Evolutionary conservation across 257 asterid genomes (phyloP), one percentile per base, ranked within the genome.

Genomic region (Nicotiana attenuata): DNA sequence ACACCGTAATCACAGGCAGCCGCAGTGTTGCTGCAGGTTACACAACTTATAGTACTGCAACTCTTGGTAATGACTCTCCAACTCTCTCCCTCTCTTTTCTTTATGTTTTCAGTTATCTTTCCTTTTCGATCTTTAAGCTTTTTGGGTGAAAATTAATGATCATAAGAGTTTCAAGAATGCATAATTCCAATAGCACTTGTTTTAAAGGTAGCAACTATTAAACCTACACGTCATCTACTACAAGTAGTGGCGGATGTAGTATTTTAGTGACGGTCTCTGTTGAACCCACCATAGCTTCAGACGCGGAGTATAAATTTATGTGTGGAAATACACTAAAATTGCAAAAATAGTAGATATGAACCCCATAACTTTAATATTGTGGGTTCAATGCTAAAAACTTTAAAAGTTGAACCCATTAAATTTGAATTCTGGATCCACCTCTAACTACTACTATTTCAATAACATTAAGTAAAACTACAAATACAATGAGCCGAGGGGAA

Each of bases 21-120:
- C 91, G 94, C 59, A 94, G 97, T 76, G 92, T 84, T 52, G 69
- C 91, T 10, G 85, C 76, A 2, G 97, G 97, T 9, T 94, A 77
- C 87, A 93, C 96, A 0, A 94, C 98, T 2, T 94, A 90, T 79
- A 90, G 97, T 84, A 84, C 90, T 63, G 97, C 98, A 22, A 93
- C 98, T 41, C 85, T 93, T 64, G 98, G 98, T 93, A 83, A 82
- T 91, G 14, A 19, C 26, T 76, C n/a, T 29, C 10, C 1, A 13
- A 28, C 38, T 81, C 63, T 52, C 45, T 61, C 11, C 1, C 31
- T 81, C 63, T 73, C 20, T 73, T 71, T 41, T 11, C 38, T 71
- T 45, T 22, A 5, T 10, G 56, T 20, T 38, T n/a, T 19, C 16
- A 1, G 1, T 66, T 68, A 10, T 33, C 55, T 67, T 35, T 5